Base-by-base conservation (phyloP, 345 rosid species). In the Moringa oleifera region DNA sequence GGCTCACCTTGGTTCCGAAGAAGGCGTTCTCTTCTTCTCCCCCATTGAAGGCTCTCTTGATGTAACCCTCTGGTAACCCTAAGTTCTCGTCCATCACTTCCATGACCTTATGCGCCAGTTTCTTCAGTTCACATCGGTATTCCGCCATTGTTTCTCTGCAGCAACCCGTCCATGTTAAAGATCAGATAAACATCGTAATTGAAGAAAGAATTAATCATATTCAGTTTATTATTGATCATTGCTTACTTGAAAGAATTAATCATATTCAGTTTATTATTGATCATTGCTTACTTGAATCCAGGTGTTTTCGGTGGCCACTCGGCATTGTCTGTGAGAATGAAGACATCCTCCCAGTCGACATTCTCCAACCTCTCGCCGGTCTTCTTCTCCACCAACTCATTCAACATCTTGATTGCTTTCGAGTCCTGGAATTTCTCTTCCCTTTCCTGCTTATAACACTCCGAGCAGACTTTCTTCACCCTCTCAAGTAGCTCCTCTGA, bases 1-100 rank as follows among this genome's bases (percentile, higher is more conserved):
- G 97, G 69, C 94, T 84, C 15, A 93, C 96, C 67, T 89, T 89
- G 53, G 96, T 89, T 0, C 93, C 96, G 18, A 84, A 86, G 77
- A 83, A 88, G 61, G 86, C 88, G 18, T 57, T 78, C 23, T 76
- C 69, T 20, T 61, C 81, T 65, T 71, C 85, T 20, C 83, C 85
- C 18, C 59, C 79, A 3, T 87, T 77, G 63, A 91, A 89, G 52
- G 88, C 80, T 59, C 69, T 74, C 74, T 77, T 83, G 73, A 73
- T 83, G 80, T 82, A 76, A 47, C 79, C 96, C 25, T 82, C 80
- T 19, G 84, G 76, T 21, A 92, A 59, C 0, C 88, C 90, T 52
- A 89, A 72, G 77, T 92, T 92, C 73, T 85, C 96, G 57, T 85
- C 98, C 91, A 92, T 84, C 23, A 87, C 83, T 83, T 84, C 91